Conservation (phyloP, 2,329 filamentous ascomycete species). For the Fusarium nanum region DNA sequence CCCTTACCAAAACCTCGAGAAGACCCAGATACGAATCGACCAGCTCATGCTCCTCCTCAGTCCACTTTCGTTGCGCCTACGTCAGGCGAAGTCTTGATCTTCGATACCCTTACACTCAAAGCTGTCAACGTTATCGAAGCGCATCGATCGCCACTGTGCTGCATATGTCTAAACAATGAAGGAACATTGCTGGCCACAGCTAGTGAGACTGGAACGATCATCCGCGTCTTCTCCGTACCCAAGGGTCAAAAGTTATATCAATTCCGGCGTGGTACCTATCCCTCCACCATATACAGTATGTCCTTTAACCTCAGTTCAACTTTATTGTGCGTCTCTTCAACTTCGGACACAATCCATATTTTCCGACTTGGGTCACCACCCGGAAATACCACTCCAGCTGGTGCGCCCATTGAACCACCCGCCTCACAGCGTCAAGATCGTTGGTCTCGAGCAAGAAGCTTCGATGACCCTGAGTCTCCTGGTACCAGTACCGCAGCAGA, state of each 20-base stretch:
- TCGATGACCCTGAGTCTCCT: slow-evolving; percentile 58
- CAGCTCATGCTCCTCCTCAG: slow-evolving; percentile 85
- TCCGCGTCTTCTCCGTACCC: slow-evolving; percentile 93
- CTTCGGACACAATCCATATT: slow-evolving; percentile 95
- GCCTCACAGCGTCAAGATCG: slow-evolving; percentile 60
- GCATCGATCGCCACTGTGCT: slow-evolving; percentile 90
- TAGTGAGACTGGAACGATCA: slow-evolving; percentile 97
- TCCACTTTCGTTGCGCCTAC: slow-evolving; percentile 84
- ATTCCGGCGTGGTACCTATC: slow-evolving; percentile 94
- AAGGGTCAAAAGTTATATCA: slow-evolving; percentile 94
- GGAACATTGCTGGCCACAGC: slow-evolving; percentile 93
- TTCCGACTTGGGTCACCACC: slow-evolving; percentile 78
- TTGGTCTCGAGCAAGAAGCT: slow-evolving; percentile 65
- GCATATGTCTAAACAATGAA: slow-evolving; percentile 90
- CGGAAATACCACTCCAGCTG: slow-evolving; percentile 51
- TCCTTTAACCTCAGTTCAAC: slow-evolving; percentile 97
- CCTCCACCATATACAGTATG: slow-evolving; percentile 97
- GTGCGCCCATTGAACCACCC: slow-evolving; percentile 54
- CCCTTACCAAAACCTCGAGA: slow-evolving; percentile 82
- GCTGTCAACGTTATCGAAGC: slow-evolving; percentile 96
- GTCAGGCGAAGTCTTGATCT: slow-evolving; percentile 91
- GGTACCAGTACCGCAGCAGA: slow-evolving; percentile 60
- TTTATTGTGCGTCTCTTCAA: slow-evolving; percentile 92
- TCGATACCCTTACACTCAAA: slow-evolving; percentile 88
- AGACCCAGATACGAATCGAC: slow-evolving; percentile 67